These are phyloP conservation scores for Phytophthora pisi DNA, from an alignment of 352 stramenopile genomes.

Conservation along the genomic window DNA sequence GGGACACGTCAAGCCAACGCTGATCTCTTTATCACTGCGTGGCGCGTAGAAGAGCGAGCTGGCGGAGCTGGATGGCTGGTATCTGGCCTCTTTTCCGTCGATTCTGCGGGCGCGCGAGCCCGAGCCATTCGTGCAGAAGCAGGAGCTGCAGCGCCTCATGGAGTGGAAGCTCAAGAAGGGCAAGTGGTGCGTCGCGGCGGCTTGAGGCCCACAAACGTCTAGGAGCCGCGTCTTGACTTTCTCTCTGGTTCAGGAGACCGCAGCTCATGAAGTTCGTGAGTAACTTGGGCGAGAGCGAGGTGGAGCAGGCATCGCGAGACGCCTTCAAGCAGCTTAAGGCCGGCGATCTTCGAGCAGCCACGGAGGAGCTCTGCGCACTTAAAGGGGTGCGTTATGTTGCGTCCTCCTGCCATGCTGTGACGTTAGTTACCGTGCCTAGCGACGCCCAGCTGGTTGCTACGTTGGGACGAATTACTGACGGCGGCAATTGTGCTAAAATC, in stretches of 20 bases:
- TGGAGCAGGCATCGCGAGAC: slow-evolving; percentile 51
- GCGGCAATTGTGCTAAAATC: neutral
- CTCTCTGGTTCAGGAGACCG: slow-evolving; percentile 48
- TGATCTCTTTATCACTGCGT: neutral
- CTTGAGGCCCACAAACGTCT: neutral
- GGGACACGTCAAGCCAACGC: neutral
- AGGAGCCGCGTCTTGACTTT: slow-evolving; percentile 12
- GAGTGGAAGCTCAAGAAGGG: slow-evolving; percentile 88
- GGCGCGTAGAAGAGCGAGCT: slow-evolving; percentile 57
- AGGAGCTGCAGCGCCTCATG: slow-evolving; percentile 70
- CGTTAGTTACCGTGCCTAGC: neutral
- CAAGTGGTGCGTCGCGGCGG: slow-evolving; percentile 62
- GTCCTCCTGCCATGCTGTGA: neutral
- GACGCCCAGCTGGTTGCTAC: slow-evolving; percentile 12
- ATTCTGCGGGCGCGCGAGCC: slow-evolving; percentile 57
- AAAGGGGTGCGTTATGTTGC: slow-evolving; percentile 63
- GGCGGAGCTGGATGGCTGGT: slow-evolving; percentile 64
- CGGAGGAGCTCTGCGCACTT: slow-evolving; percentile 56
- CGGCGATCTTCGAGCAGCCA: slow-evolving; percentile 44
- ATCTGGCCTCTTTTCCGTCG: slow-evolving; percentile 45
- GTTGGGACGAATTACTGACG: slow-evolving; percentile 1
- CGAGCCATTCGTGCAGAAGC: slow-evolving; percentile 52
- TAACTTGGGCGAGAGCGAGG: slow-evolving; percentile 44
- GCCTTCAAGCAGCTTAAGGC: slow-evolving; percentile 42
- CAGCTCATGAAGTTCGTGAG: slow-evolving; percentile 79